These are phyloP conservation scores for Arthroderma uncinatum DNA, from an alignment of 2,329 filamentous ascomycete genomes.

Conservation along the genomic window DNA sequence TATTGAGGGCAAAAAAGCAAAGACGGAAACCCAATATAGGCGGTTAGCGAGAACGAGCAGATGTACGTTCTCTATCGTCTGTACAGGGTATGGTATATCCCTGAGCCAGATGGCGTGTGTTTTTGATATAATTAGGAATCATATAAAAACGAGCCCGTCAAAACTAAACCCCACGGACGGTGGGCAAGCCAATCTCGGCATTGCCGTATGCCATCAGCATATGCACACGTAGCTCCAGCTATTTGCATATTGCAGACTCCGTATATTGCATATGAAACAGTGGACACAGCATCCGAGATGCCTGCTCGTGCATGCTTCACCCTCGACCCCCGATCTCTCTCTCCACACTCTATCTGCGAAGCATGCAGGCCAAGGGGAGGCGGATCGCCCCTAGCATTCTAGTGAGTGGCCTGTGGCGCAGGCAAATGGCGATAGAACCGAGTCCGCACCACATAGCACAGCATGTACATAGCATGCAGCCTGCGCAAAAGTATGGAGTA, in stretches of 20 bases:
- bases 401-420: slow-evolving; percentile 2
- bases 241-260: neutral
- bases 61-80: neutral
- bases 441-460: neutral
- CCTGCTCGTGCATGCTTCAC: neutral
- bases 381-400: neutral
- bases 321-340: neutral
- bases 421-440: neutral
- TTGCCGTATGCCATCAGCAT: neutral
- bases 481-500: neutral
- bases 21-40: neutral
- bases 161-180: neutral
- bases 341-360: neutral
- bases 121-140: neutral
- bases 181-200: neutral
- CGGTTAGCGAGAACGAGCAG: neutral
- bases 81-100: neutral
- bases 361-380: neutral
- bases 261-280: neutral
- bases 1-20: neutral
- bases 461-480: neutral
- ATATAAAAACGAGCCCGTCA: neutral
- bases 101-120: neutral
- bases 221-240: neutral
- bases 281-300: neutral